A percentile compares a stretch with the other conserved stretches of the same genome.
These are phyloP conservation scores for Penstemon newberryi DNA, from an alignment of 257 asterid genomes.

Conservation along the genomic window DNA sequence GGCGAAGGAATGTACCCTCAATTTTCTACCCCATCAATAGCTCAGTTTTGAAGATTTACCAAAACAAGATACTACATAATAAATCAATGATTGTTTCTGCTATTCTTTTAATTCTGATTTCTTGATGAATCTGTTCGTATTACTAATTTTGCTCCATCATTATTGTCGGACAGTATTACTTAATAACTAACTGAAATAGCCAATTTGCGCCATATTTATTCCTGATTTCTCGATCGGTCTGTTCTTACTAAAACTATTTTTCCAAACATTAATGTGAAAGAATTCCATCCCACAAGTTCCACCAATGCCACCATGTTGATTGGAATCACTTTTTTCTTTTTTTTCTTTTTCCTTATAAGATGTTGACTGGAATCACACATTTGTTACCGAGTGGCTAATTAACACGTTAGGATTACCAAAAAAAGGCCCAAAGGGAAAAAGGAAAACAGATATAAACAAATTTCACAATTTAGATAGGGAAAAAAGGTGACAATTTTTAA, in stretches of 20 bases:
- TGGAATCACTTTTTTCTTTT: too few species aligned
- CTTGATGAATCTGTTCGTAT: too few species aligned
- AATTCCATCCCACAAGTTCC: neutral
- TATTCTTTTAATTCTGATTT: too few species aligned
- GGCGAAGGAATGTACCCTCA: neutral
- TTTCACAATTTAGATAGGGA: neutral
- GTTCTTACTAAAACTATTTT: neutral
- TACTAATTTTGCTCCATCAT: too few species aligned
- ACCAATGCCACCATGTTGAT: neutral
- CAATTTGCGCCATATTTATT: neutral
- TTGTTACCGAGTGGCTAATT: neutral
- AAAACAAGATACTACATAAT: too few species aligned
- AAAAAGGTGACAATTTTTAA: neutral
- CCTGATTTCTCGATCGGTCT: neutral
- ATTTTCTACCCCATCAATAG: neutral
- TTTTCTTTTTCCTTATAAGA: too few species aligned
- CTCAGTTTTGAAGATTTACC: too few species aligned
- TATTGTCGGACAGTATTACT: neutral
- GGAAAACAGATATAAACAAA: neutral
- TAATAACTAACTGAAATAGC: constrained; percentile 3
- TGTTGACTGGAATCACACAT: constrained; percentile 1
- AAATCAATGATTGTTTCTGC: too few species aligned
- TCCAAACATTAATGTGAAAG: neutral
- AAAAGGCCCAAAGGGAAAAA: neutral
- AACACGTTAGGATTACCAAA: constrained; percentile 3